Evolutionary conservation across 148 eudicot species (phyloP).

Genomic region (Silene latifolia): DNA sequence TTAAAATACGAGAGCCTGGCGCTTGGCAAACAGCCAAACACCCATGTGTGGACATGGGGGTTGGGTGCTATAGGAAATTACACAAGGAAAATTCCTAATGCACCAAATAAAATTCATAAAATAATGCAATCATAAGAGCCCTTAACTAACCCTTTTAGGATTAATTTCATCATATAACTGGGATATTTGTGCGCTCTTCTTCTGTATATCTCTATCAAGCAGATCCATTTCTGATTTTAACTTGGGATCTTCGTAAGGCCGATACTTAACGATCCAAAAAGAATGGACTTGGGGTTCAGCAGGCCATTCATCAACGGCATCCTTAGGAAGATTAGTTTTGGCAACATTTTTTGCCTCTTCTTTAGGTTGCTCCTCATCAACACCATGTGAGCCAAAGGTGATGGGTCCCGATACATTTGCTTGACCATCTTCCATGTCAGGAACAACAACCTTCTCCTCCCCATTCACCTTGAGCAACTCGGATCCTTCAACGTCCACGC

Average conservation of each 20-base stretch:
- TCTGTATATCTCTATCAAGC: slow-evolving; percentile 58
- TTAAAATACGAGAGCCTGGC: too few relatives aligned
- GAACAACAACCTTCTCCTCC: slow-evolving; percentile 33
- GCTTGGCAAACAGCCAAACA: too few relatives aligned
- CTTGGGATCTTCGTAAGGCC: slow-evolving; percentile 62
- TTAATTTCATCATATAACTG: slow-evolving; percentile 47
- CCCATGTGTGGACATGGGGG: too few relatives aligned
- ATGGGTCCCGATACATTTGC: slow-evolving; percentile 38
- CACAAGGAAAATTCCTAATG: too few relatives aligned
- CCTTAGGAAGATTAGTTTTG: slow-evolving; percentile 48
- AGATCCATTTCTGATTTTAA: slow-evolving; percentile 51
- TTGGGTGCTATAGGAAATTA: too few relatives aligned
- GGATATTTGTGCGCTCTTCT: slow-evolving; percentile 36
- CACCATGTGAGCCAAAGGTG: slow-evolving; percentile 60
- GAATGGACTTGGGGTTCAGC: slow-evolving; percentile 47
- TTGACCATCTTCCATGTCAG: slow-evolving; percentile 41
- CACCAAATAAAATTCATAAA: background rate
- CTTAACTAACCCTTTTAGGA: slow-evolving; percentile 49
- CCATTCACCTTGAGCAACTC: slow-evolving; percentile 38
- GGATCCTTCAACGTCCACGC: slow-evolving; percentile 55
- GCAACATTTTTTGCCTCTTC: slow-evolving; percentile 39
- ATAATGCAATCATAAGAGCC: background rate
- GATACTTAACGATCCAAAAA: slow-evolving; percentile 57
- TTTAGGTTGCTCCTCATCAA: slow-evolving; percentile 40
- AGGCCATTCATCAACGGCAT: slow-evolving; percentile 89